Percentiles rank a stretch among this genome's conserved stretches.
These are phyloP conservation scores for Stemphylium vesicarium DNA, from an alignment of 2,329 filamentous ascomycete genomes.

Conservation along the genomic window DNA sequence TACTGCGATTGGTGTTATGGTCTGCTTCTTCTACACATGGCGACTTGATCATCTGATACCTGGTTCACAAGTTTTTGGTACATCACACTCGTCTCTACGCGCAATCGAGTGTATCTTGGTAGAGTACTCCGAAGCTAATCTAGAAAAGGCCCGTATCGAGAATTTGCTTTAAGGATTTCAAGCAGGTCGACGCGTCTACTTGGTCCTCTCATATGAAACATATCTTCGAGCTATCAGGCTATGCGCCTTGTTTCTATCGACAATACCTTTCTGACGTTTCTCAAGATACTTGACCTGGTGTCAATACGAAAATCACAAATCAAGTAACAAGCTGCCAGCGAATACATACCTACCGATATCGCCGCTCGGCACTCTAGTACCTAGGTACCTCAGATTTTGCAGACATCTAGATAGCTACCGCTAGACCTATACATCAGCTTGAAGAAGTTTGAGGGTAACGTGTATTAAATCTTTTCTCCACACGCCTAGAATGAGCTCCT, in stretches of 20 bases:
- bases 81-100: too few relatives aligned
- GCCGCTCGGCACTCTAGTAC: conserved; percentile 8
- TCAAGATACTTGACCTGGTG: too few relatives aligned
- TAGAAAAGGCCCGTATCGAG: too few relatives aligned
- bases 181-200: conserved; percentile 30
- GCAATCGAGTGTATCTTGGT: too few relatives aligned
- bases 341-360: conserved; percentile 16
- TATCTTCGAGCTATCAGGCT: conserved; percentile 55
- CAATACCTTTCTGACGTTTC: too few relatives aligned
- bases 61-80: too few relatives aligned
- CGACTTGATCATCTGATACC: background rate
- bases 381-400: conserved; percentile 20
- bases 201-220: conserved; percentile 43
- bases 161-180: too few relatives aligned
- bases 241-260: too few relatives aligned
- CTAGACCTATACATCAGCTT: conserved; percentile 37
- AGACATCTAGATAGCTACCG: conserved; percentile 48
- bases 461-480: conserved; percentile 40
- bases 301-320: too few relatives aligned
- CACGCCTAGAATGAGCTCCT: conserved; percentile 48
- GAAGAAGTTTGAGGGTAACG: conserved; percentile 45
- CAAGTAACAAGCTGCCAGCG: conserved; percentile 14
- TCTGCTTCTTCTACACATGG: too few relatives aligned
- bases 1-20: too few relatives aligned
- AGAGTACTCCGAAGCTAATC: too few relatives aligned